These are phyloP conservation scores for Botrytis tulipae DNA, from an alignment of 2,329 filamentous ascomycete species.

Conservation along the genomic window DNA sequence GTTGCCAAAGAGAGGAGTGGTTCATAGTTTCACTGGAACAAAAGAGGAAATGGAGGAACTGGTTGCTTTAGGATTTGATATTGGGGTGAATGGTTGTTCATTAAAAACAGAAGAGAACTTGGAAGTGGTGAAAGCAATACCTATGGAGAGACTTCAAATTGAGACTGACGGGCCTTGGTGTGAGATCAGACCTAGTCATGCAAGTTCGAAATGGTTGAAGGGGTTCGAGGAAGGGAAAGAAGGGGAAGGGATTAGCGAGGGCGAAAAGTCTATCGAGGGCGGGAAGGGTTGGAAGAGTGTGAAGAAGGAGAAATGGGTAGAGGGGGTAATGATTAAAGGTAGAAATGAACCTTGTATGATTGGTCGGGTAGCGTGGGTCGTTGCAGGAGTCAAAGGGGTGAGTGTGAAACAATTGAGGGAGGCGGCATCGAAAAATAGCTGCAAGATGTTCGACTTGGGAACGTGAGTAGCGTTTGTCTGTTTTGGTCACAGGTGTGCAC, in stretches of 20 bases:
- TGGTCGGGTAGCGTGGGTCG: conserved; percentile 79
- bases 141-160: conserved; percentile 78
- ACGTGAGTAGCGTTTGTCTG: conserved; percentile 35
- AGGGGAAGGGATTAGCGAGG: conserved; percentile 27
- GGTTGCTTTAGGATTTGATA: conserved; percentile 76
- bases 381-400: conserved; percentile 82
- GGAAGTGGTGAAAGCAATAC: conserved; percentile 75
- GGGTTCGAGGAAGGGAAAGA: conserved; percentile 30
- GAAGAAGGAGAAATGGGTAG: conserved; percentile 94
- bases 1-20: conserved; percentile 74
- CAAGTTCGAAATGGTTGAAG: conserved; percentile 50
- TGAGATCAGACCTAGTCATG: conserved; percentile 86
- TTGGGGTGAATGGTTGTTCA: conserved; percentile 96
- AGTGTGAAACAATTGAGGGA: conserved; percentile 80
- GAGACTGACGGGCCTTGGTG: conserved; percentile 99
- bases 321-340: conserved; percentile 88
- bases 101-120: conserved; percentile 94
- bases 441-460: conserved; percentile 73
- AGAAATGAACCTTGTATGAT: conserved; percentile 92
- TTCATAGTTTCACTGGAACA: conserved; percentile 93
- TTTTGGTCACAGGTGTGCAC: not conserved
- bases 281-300: conserved; percentile 67
- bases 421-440: conserved; percentile 79
- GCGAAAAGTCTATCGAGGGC: conserved; percentile 27
- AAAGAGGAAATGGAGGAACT: conserved; percentile 79